These are phyloP conservation scores for Limnomonas spitsbergensis DNA, from an alignment of 139 green algal genomes.

Conservation along the genomic window DNA sequence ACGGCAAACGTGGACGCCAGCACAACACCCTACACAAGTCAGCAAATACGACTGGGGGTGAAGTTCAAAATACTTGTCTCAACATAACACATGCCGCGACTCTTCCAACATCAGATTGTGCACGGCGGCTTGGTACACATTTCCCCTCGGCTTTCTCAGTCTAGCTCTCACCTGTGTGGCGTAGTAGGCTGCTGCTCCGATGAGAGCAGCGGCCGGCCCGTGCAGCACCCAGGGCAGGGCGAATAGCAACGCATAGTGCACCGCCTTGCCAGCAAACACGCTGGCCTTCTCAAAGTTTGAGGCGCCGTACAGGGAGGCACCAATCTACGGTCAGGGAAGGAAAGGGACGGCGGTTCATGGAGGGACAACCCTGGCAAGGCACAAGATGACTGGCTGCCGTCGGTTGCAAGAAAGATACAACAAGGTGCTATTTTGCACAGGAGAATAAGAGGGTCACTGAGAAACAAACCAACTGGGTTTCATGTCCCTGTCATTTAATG, in stretches of 20 bases:
- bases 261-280: conserved; percentile 69
- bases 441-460: too few relatives aligned
- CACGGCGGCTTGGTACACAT: too few relatives aligned
- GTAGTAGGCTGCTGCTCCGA: conserved; percentile 48
- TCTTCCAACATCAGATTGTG: too few relatives aligned
- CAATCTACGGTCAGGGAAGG: conserved; percentile 17
- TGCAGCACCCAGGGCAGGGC: conserved; percentile 54
- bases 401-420: too few relatives aligned
- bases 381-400: too few relatives aligned
- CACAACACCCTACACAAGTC: conserved; percentile 60
- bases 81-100: too few relatives aligned
- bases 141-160: too few relatives aligned
- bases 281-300: conserved; percentile 52
- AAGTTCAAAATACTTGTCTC: too few relatives aligned
- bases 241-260: conserved; percentile 70
- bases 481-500: too few relatives aligned
- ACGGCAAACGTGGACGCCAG: conserved; percentile 77
- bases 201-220: conserved; percentile 45
- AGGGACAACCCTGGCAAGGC: too few relatives aligned
- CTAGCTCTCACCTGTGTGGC: conserved; percentile 39
- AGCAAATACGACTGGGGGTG: neutral
- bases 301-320: conserved; percentile 71
- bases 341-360: neutral
- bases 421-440: too few relatives aligned
- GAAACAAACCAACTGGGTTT: too few relatives aligned